A percentile compares a stretch with the other conserved stretches of the same genome.
These are phyloP conservation scores for Angophora floribunda DNA, from an alignment of 345 rosid species.

Conservation along the genomic window DNA sequence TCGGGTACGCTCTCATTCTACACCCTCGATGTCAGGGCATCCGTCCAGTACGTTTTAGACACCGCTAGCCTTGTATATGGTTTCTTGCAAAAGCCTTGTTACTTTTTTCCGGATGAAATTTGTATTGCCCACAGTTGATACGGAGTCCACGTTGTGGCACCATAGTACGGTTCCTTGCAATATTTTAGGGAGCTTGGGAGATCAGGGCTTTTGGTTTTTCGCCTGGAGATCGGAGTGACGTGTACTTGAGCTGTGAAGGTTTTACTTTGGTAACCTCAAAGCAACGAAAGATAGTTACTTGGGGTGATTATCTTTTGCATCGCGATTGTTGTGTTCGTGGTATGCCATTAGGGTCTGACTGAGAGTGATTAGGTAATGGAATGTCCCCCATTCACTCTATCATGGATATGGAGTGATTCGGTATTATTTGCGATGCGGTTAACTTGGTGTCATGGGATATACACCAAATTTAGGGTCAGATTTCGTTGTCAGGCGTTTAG, in stretches of 20 bases:
- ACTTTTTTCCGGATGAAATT: not conserved
- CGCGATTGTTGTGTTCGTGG: not conserved
- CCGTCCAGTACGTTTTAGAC: not conserved
- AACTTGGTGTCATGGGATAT: not conserved
- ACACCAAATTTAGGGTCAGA: not conserved
- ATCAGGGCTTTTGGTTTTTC: not conserved
- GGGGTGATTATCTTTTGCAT: not conserved
- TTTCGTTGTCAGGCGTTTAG: not conserved
- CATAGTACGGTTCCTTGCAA: not conserved
- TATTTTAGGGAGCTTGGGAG: not conserved
- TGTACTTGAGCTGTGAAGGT: not conserved
- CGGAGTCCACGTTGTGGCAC: not conserved
- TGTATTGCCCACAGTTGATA: not conserved
- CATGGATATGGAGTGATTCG: not conserved
- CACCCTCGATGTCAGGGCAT: not conserved
- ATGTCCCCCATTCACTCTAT: not conserved
- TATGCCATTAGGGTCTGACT: not conserved
- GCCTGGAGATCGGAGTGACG: not conserved
- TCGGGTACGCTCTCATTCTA: conserved; percentile 37
- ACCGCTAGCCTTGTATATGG: not conserved
- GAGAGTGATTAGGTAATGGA: not conserved
- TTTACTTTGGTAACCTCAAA: not conserved
- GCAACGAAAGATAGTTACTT: not conserved
- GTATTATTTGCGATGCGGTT: not conserved
- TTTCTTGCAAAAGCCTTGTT: not conserved